phyloP scores from a whole-genome alignment of 495 filamentous ascomycete species.

The Schizothecium vesticola region DNA sequence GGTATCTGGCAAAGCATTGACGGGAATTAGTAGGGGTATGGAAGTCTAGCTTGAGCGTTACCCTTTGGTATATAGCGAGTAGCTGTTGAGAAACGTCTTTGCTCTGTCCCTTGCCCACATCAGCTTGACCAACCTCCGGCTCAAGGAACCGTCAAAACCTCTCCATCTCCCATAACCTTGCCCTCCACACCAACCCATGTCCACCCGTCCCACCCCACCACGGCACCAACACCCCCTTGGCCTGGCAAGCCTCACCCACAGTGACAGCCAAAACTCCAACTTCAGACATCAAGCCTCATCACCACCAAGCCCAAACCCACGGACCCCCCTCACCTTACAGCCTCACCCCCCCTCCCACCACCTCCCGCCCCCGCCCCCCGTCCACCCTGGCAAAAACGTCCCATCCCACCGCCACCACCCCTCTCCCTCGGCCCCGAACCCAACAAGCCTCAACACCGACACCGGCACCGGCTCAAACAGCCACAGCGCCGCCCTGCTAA shows the following conservation, averaged over 20 bases:
- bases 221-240: too few relatives aligned
- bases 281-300: too few relatives aligned
- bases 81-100: background rate
- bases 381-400: conserved; percentile 41
- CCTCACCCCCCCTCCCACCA: conserved; percentile 63
- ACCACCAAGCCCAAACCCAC: background rate
- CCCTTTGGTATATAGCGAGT: background rate
- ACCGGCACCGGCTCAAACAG: conserved; percentile 65
- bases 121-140: background rate
- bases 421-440: conserved; percentile 46
- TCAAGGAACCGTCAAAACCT: too few relatives aligned
- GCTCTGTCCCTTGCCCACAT: background rate
- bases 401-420: conserved; percentile 55
- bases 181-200: too few relatives aligned
- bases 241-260: background rate
- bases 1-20: background rate
- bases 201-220: too few relatives aligned
- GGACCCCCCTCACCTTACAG: background rate
- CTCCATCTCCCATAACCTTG: background rate
- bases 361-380: conserved; percentile 35
- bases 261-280: too few relatives aligned
- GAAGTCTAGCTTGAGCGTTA: background rate
- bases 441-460: conserved; percentile 51
- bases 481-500: conserved; percentile 57
- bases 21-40: background rate